Evolutionary conservation across 371 early-diverging fungal genomes (phyloP), one percentile per base, ranked within the genome.

Genomic region (Choanephora cucurbitarum): DNA sequence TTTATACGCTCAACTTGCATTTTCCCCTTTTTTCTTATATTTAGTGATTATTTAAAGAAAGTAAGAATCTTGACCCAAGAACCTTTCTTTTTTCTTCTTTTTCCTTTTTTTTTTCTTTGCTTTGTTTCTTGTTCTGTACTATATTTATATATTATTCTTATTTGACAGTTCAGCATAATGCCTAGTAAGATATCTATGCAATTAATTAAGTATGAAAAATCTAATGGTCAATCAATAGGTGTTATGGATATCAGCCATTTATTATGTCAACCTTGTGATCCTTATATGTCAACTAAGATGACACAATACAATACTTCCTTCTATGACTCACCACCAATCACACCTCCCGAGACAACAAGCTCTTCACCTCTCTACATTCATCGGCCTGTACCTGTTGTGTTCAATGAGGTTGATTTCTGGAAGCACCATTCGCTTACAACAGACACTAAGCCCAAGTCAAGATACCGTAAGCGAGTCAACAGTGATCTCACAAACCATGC

Each of bases 161-260:
- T 51, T 28, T 42, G 24, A n/a, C 34, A 9, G 17, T 28, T 28
- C 28, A 44, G 14, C 23, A 44, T 31, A 18, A 46, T 28, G 37
- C 23, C 49, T 10, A 33, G 49, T 49, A 49, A 34, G 49, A 5
- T 28, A 31, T 17, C 5, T 47, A 11, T 31, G 18, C 19, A n/a
- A n/a, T n/a, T n/a, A n/a, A n/a, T n/a, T n/a, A n/a, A n/a, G n/a
- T n/a, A n/a, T n/a, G n/a, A n/a, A n/a, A n/a, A n/a, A n/a, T n/a
- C n/a, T n/a, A n/a, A n/a, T n/a, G n/a, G n/a, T n/a, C n/a, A n/a
- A n/a, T n/a, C 17, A 47, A 19, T 32, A 69, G 66, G 66, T 32
- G 66, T 62, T 18, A 69, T 69, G 70, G 67, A 69, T 59, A 66
- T 69, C 24, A 60, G 66, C 22, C 57, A 69, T 32, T 59, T 69